Percentiles rank a stretch among this genome's conserved stretches.
phyloP scores from a whole-genome alignment of 139 green algal genomes.

The Volvox reticuliferus region DNA sequence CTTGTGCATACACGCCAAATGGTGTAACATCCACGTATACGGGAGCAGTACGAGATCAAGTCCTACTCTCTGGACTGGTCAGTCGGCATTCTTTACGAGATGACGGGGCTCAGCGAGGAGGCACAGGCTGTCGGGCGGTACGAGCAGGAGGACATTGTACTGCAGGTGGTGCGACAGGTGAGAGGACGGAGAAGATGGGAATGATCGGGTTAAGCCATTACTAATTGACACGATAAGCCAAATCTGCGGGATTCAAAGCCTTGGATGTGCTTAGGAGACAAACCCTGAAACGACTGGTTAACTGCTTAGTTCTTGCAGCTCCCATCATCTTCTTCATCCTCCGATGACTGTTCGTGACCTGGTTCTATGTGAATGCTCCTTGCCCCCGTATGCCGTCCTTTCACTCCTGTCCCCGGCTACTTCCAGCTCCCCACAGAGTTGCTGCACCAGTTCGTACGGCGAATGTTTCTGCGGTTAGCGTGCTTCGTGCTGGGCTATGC shows the following conservation, averaged over 20 bases:
- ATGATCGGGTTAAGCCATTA: not conserved
- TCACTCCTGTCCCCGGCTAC: too few relatives aligned
- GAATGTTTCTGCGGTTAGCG: constrained; percentile 33
- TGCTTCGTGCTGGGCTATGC: constrained; percentile 41
- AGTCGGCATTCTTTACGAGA: constrained; percentile 39
- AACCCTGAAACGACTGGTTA: too few relatives aligned
- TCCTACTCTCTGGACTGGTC: constrained; percentile 46
- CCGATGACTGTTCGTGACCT: too few relatives aligned
- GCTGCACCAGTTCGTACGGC: constrained; percentile 16
- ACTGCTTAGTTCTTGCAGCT: too few relatives aligned
- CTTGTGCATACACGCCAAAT: too few relatives aligned
- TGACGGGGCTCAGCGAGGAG: constrained; percentile 43
- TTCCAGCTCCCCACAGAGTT: constrained; percentile 16
- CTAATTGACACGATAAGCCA: too few relatives aligned
- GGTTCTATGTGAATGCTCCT: too few relatives aligned
- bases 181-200: not conserved
- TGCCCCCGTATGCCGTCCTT: too few relatives aligned
- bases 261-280: too few relatives aligned
- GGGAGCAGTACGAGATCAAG: constrained; percentile 34
- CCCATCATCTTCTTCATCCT: too few relatives aligned
- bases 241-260: too few relatives aligned
- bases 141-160: constrained; percentile 5
- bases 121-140: constrained; percentile 41
- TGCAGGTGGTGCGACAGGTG: constrained; percentile 45
- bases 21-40: too few relatives aligned